These are phyloP conservation scores for Saussurea involucrata DNA, from an alignment of 129 eudicot species.

Conservation along the genomic window DNA sequence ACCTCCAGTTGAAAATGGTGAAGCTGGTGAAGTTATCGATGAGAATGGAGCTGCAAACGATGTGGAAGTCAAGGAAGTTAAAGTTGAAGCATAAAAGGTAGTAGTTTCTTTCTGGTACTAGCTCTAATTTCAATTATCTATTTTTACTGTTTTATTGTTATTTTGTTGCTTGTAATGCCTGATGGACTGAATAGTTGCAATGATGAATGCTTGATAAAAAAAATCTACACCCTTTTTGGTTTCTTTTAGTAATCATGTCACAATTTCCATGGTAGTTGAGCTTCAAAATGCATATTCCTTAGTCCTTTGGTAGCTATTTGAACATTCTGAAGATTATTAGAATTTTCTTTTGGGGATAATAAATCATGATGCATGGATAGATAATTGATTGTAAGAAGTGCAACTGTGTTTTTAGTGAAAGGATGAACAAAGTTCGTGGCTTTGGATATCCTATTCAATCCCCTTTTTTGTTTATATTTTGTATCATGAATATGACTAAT, in stretches of 20 bases:
- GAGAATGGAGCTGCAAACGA: conserved; percentile 39
- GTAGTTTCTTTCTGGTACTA: neutral
- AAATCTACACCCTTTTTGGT: neutral
- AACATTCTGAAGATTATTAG: neutral
- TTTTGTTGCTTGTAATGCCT: neutral
- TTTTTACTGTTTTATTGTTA: neutral
- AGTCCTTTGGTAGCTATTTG: neutral
- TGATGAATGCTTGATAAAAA: neutral
- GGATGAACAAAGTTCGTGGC: neutral
- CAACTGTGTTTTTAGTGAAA: neutral
- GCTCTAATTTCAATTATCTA: neutral
- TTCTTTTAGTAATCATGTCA: neutral
- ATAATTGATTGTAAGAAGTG: neutral
- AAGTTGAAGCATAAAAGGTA: conserved; percentile 45
- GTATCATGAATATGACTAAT: neutral
- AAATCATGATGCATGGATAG: neutral
- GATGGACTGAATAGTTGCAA: neutral
- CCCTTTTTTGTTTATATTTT: neutral
- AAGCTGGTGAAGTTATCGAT: conserved; percentile 44
- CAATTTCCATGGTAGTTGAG: neutral
- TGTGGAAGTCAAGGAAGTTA: conserved; percentile 48
- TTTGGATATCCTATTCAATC: neutral
- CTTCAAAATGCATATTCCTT: neutral
- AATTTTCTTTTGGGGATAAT: neutral
- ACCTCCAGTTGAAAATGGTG: conserved; percentile 66